phyloP scores from a whole-genome alignment of 305 asterid species.

The Fraxinus nigra region DNA sequence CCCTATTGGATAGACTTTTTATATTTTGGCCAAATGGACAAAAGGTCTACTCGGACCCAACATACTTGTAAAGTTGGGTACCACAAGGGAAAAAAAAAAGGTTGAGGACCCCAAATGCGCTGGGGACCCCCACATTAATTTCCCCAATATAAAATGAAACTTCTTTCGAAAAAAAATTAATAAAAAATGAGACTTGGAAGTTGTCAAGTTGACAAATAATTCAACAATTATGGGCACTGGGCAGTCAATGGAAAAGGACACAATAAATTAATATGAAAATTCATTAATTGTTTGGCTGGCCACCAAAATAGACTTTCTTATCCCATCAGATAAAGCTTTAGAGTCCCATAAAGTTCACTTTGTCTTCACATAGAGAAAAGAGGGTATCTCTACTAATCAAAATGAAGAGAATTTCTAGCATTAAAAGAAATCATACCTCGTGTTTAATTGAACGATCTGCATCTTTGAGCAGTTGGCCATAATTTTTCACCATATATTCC shows the following conservation, averaged over 20 bases:
- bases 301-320: background rate
- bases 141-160: background rate
- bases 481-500: conserved; percentile 46
- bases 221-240: background rate
- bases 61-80: background rate
- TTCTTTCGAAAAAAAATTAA: background rate
- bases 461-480: conserved; percentile 68
- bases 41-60: background rate
- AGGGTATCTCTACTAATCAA: background rate
- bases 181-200: background rate
- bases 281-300: background rate
- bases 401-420: conserved; percentile 41
- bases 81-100: background rate
- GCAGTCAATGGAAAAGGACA: background rate
- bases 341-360: background rate
- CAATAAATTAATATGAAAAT: background rate
- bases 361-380: background rate
- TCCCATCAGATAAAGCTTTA: background rate
- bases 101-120: background rate
- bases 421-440: conserved; percentile 50
- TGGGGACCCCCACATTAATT: background rate
- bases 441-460: conserved; percentile 41
- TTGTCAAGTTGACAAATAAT: background rate
- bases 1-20: background rate
- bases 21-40: background rate